Base-by-base conservation (phyloP, 1,284 basidiomycete genomes). In the Trichosporon asahii region DNA sequence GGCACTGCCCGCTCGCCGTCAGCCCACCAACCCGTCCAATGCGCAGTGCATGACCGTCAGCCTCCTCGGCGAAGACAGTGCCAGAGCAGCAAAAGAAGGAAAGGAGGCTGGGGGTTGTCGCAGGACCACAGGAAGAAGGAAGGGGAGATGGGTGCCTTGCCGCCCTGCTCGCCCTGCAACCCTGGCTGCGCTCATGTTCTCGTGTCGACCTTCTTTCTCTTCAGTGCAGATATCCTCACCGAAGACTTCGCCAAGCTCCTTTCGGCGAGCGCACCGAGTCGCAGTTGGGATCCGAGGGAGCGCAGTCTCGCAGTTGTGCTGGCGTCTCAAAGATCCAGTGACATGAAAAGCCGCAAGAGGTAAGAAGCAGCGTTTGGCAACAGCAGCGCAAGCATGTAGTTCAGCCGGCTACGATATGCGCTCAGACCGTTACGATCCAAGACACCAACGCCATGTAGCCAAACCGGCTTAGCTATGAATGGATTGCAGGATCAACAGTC, bases 181-280 rank as follows among this genome's bases (percentile, higher is more conserved):
- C 49, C 49, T 53, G 49, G 49, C 49, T 53, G 49, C 49, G 49
- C 49, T 53, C 49, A 53, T 53, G 49, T 53, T 53, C 49, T 23
- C 21, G 23, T 18, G 23, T 53, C 21, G 46, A 23, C 46, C 21
- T 53, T 25, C 9, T n/a, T 53, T 25, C 9, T n/a, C 7, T 53
- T 21, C 49, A 11, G 49, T 53, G 21, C 46, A 49, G 46, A 18
- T 6, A 4, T 53, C 49, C 5, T 23, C 49, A 23, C 23, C 49
- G 23, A 53, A 53, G 49, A 4, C 21, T 11, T 53, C 18, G 49
- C 49, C 3, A 25, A 25, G 49, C 8, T 23, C 49, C 40, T 53
- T 25, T 23, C n/a, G 49, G 23, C 49, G n/a, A 53, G 49, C 49
- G 49, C 8, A 21, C 23, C 23, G 49, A 23, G 15, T 23, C 49